Percentiles rank a stretch among this genome's conserved stretches.
Evolutionary conservation across 495 filamentous ascomycete genomes (phyloP).

Genomic region (Xylaria intraflava): DNA sequence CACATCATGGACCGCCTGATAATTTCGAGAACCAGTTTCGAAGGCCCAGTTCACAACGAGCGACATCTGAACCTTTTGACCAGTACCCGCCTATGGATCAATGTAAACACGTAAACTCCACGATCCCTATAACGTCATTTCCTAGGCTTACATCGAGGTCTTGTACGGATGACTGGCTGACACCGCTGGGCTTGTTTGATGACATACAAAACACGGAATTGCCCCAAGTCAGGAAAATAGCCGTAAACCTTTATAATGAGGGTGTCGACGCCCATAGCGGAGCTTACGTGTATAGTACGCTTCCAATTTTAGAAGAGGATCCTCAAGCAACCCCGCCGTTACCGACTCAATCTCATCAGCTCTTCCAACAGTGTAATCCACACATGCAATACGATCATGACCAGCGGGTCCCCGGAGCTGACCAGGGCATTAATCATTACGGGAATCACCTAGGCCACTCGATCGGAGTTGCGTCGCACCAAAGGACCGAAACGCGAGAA

Average conservation of each 20-base stretch:
- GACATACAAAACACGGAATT: background rate
- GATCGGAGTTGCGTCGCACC: constrained; percentile 1
- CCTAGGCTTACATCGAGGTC: constrained; percentile 19
- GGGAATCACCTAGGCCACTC: background rate
- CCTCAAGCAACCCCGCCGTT: background rate
- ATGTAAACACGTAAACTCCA: background rate
- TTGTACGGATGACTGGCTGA: constrained; percentile 23
- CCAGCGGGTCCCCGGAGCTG: background rate
- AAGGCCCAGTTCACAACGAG: constrained; percentile 9
- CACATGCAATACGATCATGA: background rate
- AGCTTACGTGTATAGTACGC: background rate
- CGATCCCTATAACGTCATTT: constrained; percentile 17
- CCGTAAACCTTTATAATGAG: background rate
- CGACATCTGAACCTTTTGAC: constrained; percentile 16
- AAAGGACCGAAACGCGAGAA: background rate
- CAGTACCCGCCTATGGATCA: constrained; percentile 2
- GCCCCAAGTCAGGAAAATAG: background rate
- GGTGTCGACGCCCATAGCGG: constrained; percentile 10
- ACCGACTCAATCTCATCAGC: no score
- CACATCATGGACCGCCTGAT: background rate
- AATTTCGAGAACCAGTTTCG: background rate
- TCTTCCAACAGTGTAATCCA: background rate
- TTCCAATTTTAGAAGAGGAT: constrained; percentile 6
- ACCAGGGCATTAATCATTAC: background rate
- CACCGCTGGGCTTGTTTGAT: constrained; percentile 18